Conservation (phyloP, 2,329 filamentous ascomycete species). For the Penicillium sp. region DNA sequence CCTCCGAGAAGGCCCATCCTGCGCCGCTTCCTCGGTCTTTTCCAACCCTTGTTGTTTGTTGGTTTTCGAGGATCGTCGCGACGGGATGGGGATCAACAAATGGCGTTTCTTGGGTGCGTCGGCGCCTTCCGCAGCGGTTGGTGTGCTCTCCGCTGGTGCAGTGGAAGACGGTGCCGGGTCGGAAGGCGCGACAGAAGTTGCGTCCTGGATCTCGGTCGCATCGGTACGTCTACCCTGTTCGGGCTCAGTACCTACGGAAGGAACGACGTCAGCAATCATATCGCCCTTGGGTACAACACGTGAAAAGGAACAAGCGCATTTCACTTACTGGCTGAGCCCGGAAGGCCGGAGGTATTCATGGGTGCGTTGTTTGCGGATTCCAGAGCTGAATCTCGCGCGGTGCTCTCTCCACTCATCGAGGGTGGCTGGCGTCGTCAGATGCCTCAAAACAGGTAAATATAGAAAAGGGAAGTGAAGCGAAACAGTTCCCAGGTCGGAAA, state of each 20-base stretch:
- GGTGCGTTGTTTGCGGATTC: constrained; percentile 26
- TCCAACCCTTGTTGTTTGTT: constrained; percentile 35
- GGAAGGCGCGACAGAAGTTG: constrained; percentile 17
- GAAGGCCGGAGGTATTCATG: constrained; percentile 31
- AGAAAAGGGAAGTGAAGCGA: constrained; percentile 8
- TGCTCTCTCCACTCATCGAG: constrained; percentile 33
- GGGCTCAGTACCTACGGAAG: constrained; percentile 25
- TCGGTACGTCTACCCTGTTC: constrained; percentile 20
- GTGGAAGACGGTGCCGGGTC: constrained; percentile 13
- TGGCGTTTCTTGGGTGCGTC: constrained; percentile 36
- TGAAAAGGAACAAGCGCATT: not conserved
- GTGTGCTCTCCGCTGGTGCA: constrained; percentile 5
- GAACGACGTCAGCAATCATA: constrained; percentile 12
- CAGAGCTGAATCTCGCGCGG: constrained; percentile 31
- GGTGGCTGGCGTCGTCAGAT: constrained; percentile 17
- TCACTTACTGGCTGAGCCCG: constrained; percentile 28
- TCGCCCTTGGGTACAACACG: not conserved
- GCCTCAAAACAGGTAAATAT: constrained; percentile 8
- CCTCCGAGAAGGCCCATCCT: constrained; percentile 50
- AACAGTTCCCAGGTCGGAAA: constrained; percentile 3
- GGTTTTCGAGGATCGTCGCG: constrained; percentile 37
- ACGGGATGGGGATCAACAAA: constrained; percentile 36
- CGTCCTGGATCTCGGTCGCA: constrained; percentile 21
- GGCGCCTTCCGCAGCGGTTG: constrained; percentile 13
- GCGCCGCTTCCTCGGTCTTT: constrained; percentile 29